phyloP scores from a whole-genome alignment of 2,329 filamentous ascomycete species.

The Penicillium sp. region DNA sequence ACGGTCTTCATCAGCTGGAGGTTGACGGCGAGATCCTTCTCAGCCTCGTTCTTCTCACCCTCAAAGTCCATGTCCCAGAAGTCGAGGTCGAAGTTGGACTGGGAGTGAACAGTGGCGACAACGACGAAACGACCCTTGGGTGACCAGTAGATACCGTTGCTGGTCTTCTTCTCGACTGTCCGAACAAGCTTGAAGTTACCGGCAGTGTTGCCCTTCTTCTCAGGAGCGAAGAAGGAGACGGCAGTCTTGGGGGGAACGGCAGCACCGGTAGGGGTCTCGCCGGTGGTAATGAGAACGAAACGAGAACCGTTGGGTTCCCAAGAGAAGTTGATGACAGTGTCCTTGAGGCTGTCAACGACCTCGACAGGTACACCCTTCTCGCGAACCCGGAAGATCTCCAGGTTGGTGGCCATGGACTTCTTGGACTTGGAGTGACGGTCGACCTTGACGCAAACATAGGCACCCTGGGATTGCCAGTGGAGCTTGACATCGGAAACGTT shows the following conservation, averaged over 20 bases:
- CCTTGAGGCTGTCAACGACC: constrained; percentile 96
- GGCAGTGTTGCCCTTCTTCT: constrained; percentile 83
- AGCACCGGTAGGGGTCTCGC: constrained; percentile 77
- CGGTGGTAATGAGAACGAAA: constrained; percentile 95
- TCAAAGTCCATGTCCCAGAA: constrained; percentile 99
- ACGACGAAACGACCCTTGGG: constrained; percentile 94
- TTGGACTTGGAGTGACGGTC: constrained; percentile 99
- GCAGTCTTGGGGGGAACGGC: constrained; percentile 92
- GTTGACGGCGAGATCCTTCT: constrained; percentile 94
- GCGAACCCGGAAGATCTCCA: constrained; percentile 96
- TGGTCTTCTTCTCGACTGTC: constrained; percentile 98
- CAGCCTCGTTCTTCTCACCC: constrained; percentile 89
- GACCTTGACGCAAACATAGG: constrained; percentile 97
- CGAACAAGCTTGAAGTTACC: constrained; percentile 97
- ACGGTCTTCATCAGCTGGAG: constrained; percentile 90
- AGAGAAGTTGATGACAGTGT: constrained; percentile 98
- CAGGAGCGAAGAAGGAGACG: constrained; percentile 94
- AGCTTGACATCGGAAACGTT: constrained; percentile 97
- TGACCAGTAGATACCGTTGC: constrained; percentile 99
- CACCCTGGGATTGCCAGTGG: constrained; percentile 95
- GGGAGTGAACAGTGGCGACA: constrained; percentile 88
- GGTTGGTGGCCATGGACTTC: constrained; percentile 94
- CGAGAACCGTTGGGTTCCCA: constrained; percentile 99
- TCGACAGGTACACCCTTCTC: constrained; percentile 99
- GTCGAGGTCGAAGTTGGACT: constrained; percentile 92